phyloP scores from a whole-genome alignment of 2,329 filamentous ascomycete genomes.

The Penicillium sp. region DNA sequence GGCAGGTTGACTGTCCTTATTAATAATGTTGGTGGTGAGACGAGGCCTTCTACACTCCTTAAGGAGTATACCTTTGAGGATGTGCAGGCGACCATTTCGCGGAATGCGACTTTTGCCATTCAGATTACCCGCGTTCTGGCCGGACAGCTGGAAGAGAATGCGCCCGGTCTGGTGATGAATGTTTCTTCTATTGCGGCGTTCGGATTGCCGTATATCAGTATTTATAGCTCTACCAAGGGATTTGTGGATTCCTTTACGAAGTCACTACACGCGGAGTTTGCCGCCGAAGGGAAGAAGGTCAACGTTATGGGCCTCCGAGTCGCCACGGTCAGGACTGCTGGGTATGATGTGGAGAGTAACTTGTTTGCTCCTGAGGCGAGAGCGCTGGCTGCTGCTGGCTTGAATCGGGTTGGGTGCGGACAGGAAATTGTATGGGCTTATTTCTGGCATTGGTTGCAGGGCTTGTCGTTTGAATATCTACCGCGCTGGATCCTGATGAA shows the following conservation, averaged over 20 bases:
- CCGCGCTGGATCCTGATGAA: constrained; percentile 18
- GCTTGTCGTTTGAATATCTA: constrained; percentile 16
- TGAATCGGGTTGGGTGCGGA: constrained; percentile 38
- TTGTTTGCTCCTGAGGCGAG: constrained; percentile 31
- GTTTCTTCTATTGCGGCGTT: constrained; percentile 48
- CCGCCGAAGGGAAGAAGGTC: constrained; percentile 34
- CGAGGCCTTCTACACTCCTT: constrained; percentile 35
- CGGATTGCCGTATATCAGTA: constrained; percentile 47
- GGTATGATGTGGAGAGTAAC: constrained; percentile 20
- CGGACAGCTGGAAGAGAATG: constrained; percentile 42
- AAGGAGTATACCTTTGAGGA: constrained; percentile 36
- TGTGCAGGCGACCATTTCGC: constrained; percentile 44
- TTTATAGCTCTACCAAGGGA: constrained; percentile 49
- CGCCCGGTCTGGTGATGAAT: constrained; percentile 51
- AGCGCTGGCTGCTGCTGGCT: constrained; percentile 30
- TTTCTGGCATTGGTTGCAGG: constrained; percentile 34
- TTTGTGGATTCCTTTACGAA: constrained; percentile 44
- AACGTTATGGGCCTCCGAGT: constrained; percentile 41
- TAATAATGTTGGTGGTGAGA: constrained; percentile 56
- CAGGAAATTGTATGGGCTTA: constrained; percentile 29
- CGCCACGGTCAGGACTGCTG: constrained; percentile 31
- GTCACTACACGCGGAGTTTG: constrained; percentile 45
- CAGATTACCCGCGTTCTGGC: constrained; percentile 50
- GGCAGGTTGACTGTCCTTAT: constrained; percentile 50
- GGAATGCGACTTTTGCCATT: constrained; percentile 52